Conservation (phyloP, 352 stramenopile genomes). For the Phytophthora pinifolia region DNA sequence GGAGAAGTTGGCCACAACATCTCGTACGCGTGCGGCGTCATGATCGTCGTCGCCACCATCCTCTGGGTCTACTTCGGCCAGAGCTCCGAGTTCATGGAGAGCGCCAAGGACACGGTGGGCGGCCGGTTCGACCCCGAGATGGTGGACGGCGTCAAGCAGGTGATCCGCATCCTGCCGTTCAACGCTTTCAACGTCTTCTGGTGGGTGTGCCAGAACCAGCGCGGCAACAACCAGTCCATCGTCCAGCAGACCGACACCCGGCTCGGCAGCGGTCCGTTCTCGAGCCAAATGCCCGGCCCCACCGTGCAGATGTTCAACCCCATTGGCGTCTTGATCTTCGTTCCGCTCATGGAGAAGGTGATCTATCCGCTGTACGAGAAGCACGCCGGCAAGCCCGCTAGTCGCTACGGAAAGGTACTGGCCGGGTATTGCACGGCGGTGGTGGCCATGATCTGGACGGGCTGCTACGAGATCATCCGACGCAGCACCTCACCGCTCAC, state of each 20-base stretch:
- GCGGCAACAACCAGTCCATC: conserved; percentile 67
- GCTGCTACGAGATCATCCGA: conserved; percentile 38
- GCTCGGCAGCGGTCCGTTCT: conserved; percentile 31
- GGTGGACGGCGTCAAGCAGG: conserved; percentile 55
- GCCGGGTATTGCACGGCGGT: conserved; percentile 36
- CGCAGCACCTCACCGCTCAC: conserved; percentile 22
- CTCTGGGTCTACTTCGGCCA: conserved; percentile 48
- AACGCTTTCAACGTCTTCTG: conserved; percentile 62
- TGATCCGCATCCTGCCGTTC: conserved; percentile 34
- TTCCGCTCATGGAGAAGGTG: conserved; percentile 40
- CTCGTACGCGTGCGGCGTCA: conserved; percentile 39
- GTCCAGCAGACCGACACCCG: conserved; percentile 63
- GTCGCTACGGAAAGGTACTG: conserved; percentile 39
- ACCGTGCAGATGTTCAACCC: conserved; percentile 55
- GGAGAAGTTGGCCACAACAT: conserved; percentile 38
- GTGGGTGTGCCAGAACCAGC: conserved; percentile 58
- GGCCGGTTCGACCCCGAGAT: conserved; percentile 40
- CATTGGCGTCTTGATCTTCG: conserved; percentile 36
- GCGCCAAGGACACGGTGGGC: conserved; percentile 37
- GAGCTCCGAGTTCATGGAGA: conserved; percentile 47
- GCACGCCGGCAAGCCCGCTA: conserved; percentile 36
- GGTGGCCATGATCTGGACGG: conserved; percentile 45
- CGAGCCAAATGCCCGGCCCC: conserved; percentile 46
- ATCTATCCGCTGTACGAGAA: conserved; percentile 47
- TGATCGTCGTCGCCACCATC: conserved; percentile 36